phyloP scores from a whole-genome alignment of 176 grass and related monocot species.

The Bonia amplexicaulis region DNA sequence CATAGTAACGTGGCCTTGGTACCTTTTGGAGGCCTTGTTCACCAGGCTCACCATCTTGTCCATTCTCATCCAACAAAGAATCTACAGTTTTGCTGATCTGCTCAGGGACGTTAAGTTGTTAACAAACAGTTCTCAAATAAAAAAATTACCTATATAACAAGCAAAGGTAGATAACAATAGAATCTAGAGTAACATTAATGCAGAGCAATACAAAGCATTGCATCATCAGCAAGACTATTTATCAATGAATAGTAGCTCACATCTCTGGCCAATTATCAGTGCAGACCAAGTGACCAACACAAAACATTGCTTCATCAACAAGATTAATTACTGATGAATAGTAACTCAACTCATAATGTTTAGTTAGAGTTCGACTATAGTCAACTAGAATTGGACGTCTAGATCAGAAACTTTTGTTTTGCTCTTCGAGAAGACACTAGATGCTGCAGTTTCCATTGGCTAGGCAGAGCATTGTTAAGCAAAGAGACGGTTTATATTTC shows the following conservation, averaged over 20 bases:
- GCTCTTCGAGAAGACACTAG: background rate
- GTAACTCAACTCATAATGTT: background rate
- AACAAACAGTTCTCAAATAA: background rate
- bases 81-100: conserved; percentile 59
- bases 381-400: background rate
- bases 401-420: background rate
- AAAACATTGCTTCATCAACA: background rate
- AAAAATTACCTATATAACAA: background rate
- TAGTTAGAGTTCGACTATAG: background rate
- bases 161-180: background rate
- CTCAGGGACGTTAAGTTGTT: conserved; percentile 3
- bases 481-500: background rate
- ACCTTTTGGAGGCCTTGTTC: conserved; percentile 43
- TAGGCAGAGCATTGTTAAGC: background rate
- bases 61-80: conserved; percentile 50
- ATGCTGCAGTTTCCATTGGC: background rate
- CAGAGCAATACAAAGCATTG: background rate
- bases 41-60: conserved; percentile 34
- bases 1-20: conserved; percentile 34
- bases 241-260: background rate
- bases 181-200: background rate
- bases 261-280: background rate
- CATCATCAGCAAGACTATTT: background rate
- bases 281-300: background rate
- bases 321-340: background rate